phyloP scores from a whole-genome alignment of 129 eudicot species.

The Smallanthus sonchifolius region DNA sequence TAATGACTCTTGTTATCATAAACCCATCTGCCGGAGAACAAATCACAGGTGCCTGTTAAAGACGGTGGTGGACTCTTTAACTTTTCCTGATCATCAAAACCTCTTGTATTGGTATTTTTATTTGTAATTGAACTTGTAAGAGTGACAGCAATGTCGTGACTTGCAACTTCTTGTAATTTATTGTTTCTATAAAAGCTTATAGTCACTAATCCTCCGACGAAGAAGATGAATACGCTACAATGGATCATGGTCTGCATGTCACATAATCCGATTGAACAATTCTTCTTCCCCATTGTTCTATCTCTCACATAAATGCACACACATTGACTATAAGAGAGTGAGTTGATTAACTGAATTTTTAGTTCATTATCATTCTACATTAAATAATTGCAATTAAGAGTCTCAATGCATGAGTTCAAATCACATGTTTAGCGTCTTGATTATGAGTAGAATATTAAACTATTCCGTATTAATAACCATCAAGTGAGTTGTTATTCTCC shows the following conservation, averaged over 20 bases:
- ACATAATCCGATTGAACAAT: conserved; percentile 23
- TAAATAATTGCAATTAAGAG: background rate
- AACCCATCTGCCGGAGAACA: conserved; percentile 68
- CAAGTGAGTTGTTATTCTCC: background rate
- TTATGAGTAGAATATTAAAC: background rate
- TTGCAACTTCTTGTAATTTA: background rate
- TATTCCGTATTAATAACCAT: background rate
- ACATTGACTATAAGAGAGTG: background rate
- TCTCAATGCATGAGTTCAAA: background rate
- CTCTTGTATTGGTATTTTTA: background rate
- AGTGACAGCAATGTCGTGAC: background rate
- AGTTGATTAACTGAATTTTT: background rate
- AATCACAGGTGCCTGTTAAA: conserved; percentile 29
- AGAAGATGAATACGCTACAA: conserved; percentile 25
- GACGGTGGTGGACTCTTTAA: background rate
- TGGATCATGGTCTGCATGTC: conserved; percentile 25
- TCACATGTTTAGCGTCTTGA: background rate
- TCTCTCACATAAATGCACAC: background rate
- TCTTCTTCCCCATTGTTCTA: conserved; percentile 9
- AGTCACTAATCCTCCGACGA: conserved; percentile 28
- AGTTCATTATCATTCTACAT: background rate
- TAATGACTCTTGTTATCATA: conserved; percentile 39
- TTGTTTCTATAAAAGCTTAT: conserved; percentile 12
- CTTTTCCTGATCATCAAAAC: conserved; percentile 1
- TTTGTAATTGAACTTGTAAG: background rate